phyloP scores from a whole-genome alignment of 257 asterid species.

The Gentiana dahurica region DNA sequence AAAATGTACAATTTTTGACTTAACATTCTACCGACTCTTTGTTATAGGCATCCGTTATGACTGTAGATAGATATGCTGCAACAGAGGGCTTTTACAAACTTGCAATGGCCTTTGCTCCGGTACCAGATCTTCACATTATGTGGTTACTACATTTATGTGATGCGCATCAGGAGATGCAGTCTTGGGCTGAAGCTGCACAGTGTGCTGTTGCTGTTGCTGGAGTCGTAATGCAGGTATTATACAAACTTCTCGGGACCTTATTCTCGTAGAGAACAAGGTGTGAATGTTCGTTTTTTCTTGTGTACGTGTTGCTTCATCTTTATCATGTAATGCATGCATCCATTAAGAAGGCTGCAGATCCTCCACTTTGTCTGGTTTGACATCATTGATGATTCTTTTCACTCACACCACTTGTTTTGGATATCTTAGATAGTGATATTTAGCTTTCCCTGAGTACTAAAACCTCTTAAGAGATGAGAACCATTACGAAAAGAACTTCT shows the following conservation, averaged over 20 bases:
- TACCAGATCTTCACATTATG: slow-evolving; percentile 98
- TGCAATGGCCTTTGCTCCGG: slow-evolving; percentile 98
- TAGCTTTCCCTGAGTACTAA: no score
- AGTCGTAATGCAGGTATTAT: slow-evolving; percentile 86
- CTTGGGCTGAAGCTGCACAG: slow-evolving; percentile 99
- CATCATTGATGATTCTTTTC: no score
- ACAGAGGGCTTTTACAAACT: slow-evolving; percentile 98
- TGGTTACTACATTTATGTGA: slow-evolving; percentile 96
- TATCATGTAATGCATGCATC: background rate
- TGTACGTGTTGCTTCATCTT: background rate
- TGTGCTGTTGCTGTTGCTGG: slow-evolving; percentile 99
- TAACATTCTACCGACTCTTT: slow-evolving; percentile 2
- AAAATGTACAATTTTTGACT: slow-evolving; percentile 5
- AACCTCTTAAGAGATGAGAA: no score
- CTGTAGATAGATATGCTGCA: slow-evolving; percentile 87
- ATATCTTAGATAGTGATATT: no score
- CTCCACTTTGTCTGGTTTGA: background rate
- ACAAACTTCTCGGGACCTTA: background rate
- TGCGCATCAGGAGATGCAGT: slow-evolving; percentile 99
- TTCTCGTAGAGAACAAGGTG: background rate
- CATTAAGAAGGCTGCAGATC: background rate
- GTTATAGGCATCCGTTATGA: slow-evolving; percentile 82
- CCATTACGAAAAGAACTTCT: no score
- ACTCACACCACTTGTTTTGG: no score
- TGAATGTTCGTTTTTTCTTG: background rate